Conservation (phyloP, 805 yeast genomes). For the Hanseniaspora thailandica region DNA sequence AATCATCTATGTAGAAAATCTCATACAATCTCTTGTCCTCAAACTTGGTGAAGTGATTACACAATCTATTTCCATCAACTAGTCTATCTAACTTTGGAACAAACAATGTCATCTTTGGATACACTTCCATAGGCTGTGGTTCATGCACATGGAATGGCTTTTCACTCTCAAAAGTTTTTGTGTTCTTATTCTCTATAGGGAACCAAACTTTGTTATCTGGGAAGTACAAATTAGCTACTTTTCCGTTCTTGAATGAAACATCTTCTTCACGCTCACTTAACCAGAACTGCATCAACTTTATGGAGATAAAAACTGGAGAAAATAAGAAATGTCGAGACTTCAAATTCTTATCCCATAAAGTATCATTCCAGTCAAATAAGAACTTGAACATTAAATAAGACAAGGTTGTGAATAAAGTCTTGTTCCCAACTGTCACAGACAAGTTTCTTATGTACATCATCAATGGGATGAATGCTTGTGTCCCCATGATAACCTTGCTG, state of each 20-base stretch:
- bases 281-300: constrained; percentile 90
- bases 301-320: constrained; percentile 73
- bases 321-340: constrained; percentile 69
- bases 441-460: constrained; percentile 49
- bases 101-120: constrained; percentile 55
- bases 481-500: constrained; percentile 52
- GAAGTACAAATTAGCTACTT: constrained; percentile 33
- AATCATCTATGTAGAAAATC: constrained; percentile 38
- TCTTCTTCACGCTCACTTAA: constrained; percentile 34
- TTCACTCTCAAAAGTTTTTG: constrained; percentile 16
- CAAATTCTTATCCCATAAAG: constrained; percentile 56
- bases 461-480: constrained; percentile 63
- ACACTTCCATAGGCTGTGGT: constrained; percentile 30
- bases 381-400: constrained; percentile 79
- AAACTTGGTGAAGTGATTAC: constrained; percentile 47
- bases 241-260: constrained; percentile 33
- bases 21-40: constrained; percentile 36
- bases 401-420: constrained; percentile 43
- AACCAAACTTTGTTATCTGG: constrained; percentile 48
- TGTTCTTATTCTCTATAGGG: constrained; percentile 19
- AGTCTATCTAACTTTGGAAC: constrained; percentile 63
- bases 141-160: constrained; percentile 21
- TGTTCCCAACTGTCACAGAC: constrained; percentile 33
- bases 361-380: constrained; percentile 77
- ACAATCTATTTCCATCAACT: constrained; percentile 62